Percentiles rank a stretch among this genome's conserved stretches.
These are phyloP conservation scores for Diospyros kaki DNA, from an alignment of 148 eudicot genomes.

Conservation along the genomic window DNA sequence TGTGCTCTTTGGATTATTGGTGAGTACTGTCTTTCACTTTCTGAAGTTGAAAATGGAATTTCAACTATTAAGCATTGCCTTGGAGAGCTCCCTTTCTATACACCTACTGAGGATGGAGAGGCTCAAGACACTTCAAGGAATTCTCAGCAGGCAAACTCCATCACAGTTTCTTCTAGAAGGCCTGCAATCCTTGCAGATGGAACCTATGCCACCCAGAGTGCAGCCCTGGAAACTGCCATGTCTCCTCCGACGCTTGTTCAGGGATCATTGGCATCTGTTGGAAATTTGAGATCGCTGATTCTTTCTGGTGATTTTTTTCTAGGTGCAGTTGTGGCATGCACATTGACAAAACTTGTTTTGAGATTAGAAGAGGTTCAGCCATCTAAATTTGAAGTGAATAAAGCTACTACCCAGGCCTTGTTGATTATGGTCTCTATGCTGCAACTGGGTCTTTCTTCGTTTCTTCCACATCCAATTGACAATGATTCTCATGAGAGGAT, in stretches of 20 bases:
- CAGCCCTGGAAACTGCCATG: constrained; percentile 71
- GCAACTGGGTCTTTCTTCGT: constrained; percentile 72
- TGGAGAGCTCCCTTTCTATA: constrained; percentile 75
- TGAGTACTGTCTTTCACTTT: constrained; percentile 74
- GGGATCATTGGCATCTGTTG: constrained; percentile 64
- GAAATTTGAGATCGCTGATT: constrained; percentile 68
- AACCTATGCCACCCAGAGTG: constrained; percentile 88
- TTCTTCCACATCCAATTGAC: constrained; percentile 82
- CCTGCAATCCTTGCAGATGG: constrained; percentile 89
- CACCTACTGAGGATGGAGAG: constrained; percentile 60
- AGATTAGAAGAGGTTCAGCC: constrained; percentile 87
- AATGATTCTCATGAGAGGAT: constrained; percentile 74
- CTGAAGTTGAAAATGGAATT: constrained; percentile 79
- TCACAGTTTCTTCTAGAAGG: constrained; percentile 66
- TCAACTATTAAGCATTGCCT: constrained; percentile 75
- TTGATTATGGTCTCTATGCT: constrained; percentile 71
- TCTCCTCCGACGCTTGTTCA: constrained; percentile 63
- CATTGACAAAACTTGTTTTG: constrained; percentile 61
- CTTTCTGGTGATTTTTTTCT: constrained; percentile 79
- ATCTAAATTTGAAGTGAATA: constrained; percentile 69
- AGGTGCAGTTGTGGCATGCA: constrained; percentile 74
- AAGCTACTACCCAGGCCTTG: constrained; percentile 46
- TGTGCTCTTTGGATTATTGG: constrained; percentile 89
- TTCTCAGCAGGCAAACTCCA: constrained; percentile 48
- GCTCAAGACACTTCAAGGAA: constrained; percentile 53